Evolutionary conservation across 768 basidiomycete genomes (phyloP), one percentile per base, ranked within the genome.

Genomic region (Flagelloscypha sp.): DNA sequence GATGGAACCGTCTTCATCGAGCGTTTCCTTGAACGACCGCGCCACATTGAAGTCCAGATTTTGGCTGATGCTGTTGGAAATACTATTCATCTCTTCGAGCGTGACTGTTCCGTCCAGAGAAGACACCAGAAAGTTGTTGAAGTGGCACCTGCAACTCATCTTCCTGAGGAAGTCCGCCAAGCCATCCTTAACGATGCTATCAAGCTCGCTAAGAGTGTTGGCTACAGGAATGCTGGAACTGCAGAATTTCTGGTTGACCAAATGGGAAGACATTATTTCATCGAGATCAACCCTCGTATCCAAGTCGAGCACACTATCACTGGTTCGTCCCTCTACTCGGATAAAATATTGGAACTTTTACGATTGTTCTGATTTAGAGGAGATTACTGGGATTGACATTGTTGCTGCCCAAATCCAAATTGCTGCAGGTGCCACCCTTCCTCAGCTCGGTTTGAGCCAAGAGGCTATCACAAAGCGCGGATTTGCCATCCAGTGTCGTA

Each of bases 251-350:
- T 99, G 59, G 92, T 98, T 43, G 95, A 98, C 61, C 86, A 92
- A 55, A 77, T 84, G 70, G 90, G 88, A 49, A 74, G 92, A 48
- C 90, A 95, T 61, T 98, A 98, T 63, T 98, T 99, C 66, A 98
- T 99, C 53, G 95, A 99, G 63, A 97, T 99, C 50, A 97, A 97
- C 61, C 92, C 95, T 20, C 90, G 95, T 65, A 97, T 99, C 51
- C 95, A 99, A 61, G 95, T 99, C 62, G 95, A 98, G 56, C 95
- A 98, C 62, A 98, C 95, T 38, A 97, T 98, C 57, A 97, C 95
- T 42, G 90, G 90, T 88, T 46, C 35, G 65, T 56, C 25, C 38
- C 40, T 37, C 12, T 15, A 27, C 20, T 40, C n/a, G 13, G n/a
- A n/a, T n/a, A n/a, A n/a, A n/a, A 27, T 24, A 27, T 28, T 34